A percentile compares a stretch with the other conserved stretches of the same genome.
Conservation (phyloP, 2,329 filamentous ascomycete species). For the Verticillium tricorpus region DNA sequence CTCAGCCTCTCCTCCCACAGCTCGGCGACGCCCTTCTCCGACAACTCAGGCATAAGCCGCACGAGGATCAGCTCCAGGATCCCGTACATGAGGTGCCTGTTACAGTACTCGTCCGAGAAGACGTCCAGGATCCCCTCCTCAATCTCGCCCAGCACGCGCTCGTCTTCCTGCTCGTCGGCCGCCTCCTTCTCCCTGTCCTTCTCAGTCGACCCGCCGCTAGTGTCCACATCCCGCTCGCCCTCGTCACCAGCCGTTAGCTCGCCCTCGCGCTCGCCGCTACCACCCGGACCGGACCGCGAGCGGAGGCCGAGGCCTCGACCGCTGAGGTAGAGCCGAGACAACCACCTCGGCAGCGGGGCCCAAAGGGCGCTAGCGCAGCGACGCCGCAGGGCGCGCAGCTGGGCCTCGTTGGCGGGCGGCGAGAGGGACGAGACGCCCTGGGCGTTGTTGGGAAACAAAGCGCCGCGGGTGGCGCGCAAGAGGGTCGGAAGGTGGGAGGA, state of each 20-base stretch:
- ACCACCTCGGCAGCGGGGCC: conserved; percentile 40
- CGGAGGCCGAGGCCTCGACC: conserved; percentile 27
- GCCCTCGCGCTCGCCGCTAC: conserved; percentile 10
- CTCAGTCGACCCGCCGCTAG: conserved; percentile 12
- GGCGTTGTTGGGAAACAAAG: conserved; percentile 82
- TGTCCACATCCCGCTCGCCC: not conserved
- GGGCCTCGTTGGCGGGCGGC: conserved; percentile 55
- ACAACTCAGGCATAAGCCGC: conserved; percentile 78
- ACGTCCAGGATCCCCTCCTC: conserved; percentile 64
- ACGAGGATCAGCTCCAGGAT: conserved; percentile 79
- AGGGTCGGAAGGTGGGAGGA: conserved; percentile 60
- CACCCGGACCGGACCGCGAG: conserved; percentile 12
- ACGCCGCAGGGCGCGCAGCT: conserved; percentile 57
- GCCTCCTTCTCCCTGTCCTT: conserved; percentile 18
- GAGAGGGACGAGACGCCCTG: conserved; percentile 60
- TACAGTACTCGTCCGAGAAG: conserved; percentile 80
- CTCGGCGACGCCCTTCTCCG: conserved; percentile 65
- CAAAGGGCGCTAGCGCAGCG: conserved; percentile 60
- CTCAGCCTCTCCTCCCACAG: conserved; percentile 68
- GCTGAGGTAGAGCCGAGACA: conserved; percentile 48
- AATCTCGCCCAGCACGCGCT: conserved; percentile 52
- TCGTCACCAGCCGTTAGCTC: conserved; percentile 14
- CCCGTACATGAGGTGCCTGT: conserved; percentile 84
- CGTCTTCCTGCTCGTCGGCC: conserved; percentile 33
- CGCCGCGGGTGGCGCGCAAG: conserved; percentile 66